Evolutionary conservation across 2,329 filamentous ascomycete species (phyloP).

Genomic region (Aspergillus sp.): DNA sequence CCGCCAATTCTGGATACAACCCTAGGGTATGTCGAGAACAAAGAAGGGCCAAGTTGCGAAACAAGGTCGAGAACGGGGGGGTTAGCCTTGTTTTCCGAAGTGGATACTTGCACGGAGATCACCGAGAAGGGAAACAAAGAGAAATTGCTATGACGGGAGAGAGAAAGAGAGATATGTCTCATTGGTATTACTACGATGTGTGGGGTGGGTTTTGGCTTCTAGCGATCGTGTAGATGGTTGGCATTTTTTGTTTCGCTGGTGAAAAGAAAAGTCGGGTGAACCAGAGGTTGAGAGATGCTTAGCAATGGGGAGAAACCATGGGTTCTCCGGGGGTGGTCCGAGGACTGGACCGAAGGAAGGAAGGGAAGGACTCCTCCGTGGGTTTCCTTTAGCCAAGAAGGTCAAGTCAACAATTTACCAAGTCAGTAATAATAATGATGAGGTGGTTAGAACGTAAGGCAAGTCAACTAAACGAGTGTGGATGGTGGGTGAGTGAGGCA

Average conservation of each 20-base stretch:
- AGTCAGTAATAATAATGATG: no score
- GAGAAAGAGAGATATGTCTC: background rate
- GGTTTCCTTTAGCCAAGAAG: background rate
- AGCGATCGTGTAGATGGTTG: background rate
- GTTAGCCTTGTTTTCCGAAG: constrained; percentile 2
- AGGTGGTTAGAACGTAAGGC: no score
- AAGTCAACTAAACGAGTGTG: no score
- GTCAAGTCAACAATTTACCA: no score
- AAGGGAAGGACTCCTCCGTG: no score
- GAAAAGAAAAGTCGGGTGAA: background rate
- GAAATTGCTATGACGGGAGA: background rate
- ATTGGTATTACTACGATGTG: background rate
- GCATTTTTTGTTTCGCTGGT: background rate
- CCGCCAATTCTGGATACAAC: no score
- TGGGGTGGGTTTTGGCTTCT: background rate
- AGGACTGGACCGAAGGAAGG: background rate
- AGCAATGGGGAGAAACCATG: background rate
- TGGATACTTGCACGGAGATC: constrained; percentile 22
- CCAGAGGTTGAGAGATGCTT: background rate
- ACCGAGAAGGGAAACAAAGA: constrained; percentile 20
- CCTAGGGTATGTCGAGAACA: background rate
- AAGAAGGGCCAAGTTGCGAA: background rate
- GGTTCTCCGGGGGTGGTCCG: background rate
- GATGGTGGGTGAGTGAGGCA: no score
- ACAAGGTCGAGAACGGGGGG: constrained; percentile 4